Evolutionary conservation across 2,329 filamentous ascomycete genomes (phyloP).

Genomic region (Seiridium unicorne): DNA sequence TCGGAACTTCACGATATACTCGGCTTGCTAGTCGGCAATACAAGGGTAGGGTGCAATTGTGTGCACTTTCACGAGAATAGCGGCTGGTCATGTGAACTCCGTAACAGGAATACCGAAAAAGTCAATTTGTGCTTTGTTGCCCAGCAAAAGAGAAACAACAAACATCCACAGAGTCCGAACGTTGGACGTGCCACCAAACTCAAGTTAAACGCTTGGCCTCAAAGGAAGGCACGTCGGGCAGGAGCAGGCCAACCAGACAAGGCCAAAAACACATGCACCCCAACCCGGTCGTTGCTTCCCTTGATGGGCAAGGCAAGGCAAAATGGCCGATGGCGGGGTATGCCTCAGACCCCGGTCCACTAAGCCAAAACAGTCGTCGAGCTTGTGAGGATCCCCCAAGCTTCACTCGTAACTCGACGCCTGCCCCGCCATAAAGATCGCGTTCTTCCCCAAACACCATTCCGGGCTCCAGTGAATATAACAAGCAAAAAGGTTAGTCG

Average conservation of each 20-base stretch:
- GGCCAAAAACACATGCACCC: neutral
- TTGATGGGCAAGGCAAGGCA: neutral
- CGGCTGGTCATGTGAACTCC: too few species aligned
- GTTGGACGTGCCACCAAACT: neutral
- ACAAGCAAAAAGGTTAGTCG: neutral
- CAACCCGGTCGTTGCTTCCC: neutral
- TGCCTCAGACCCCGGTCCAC: neutral
- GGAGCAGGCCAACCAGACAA: neutral
- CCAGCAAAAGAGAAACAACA: neutral
- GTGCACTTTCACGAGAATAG: neutral
- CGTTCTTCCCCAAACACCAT: neutral
- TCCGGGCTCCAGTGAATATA: neutral
- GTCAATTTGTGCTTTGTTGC: neutral
- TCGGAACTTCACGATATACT: slow-evolving; percentile 4
- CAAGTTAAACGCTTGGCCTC: neutral
- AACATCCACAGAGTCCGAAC: neutral
- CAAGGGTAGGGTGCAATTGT: neutral
- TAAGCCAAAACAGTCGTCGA: slow-evolving; percentile 3
- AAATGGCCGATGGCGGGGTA: neutral
- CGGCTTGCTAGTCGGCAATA: neutral
- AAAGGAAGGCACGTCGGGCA: neutral
- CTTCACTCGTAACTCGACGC: neutral
- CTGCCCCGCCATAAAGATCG: neutral
- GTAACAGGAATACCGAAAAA: neutral
- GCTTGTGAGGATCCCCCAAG: slow-evolving; percentile 8